Percentiles rank a stretch among this genome's conserved stretches.
These are phyloP conservation scores for Tubosaeta brunneosetosa DNA, from an alignment of 768 basidiomycete species.

Conservation along the genomic window DNA sequence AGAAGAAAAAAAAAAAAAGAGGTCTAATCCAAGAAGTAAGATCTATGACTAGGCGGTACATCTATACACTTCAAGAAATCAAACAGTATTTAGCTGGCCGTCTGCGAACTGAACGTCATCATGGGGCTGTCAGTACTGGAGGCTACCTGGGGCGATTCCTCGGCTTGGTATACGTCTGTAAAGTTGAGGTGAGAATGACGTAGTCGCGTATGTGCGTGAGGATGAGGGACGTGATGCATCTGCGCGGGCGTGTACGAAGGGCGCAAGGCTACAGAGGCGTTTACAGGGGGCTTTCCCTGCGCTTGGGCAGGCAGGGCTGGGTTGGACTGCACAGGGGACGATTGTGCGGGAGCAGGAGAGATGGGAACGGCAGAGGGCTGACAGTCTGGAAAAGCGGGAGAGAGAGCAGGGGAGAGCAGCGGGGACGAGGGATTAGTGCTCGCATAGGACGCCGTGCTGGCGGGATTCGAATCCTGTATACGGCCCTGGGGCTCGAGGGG, in stretches of 20 bases:
- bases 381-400: neutral
- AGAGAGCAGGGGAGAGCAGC: constrained; percentile 15
- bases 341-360: constrained; percentile 16
- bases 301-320: constrained; percentile 13
- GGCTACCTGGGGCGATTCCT: constrained; percentile 24
- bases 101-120: constrained; percentile 42
- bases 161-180: constrained; percentile 35
- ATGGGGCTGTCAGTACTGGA: constrained; percentile 39
- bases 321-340: constrained; percentile 22
- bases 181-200: constrained; percentile 56
- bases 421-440: constrained; percentile 25
- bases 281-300: constrained; percentile 28
- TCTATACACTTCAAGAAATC: neutral
- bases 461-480: constrained; percentile 12
- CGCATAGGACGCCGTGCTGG: constrained; percentile 12
- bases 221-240: constrained; percentile 80
- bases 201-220: constrained; percentile 72
- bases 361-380: constrained; percentile 12
- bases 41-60: constrained; percentile 23
- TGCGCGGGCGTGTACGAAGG: constrained; percentile 54
- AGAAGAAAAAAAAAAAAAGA: constrained; percentile 3
- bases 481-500: constrained; percentile 16
- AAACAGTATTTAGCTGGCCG: constrained; percentile 19
- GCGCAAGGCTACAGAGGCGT: constrained; percentile 45
- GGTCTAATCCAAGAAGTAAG: constrained; percentile 23